A percentile compares a stretch with the other conserved stretches of the same genome.
Evolutionary conservation across 2,329 filamentous ascomycete species (phyloP).

Genomic region (Ascochyta rabiei): DNA sequence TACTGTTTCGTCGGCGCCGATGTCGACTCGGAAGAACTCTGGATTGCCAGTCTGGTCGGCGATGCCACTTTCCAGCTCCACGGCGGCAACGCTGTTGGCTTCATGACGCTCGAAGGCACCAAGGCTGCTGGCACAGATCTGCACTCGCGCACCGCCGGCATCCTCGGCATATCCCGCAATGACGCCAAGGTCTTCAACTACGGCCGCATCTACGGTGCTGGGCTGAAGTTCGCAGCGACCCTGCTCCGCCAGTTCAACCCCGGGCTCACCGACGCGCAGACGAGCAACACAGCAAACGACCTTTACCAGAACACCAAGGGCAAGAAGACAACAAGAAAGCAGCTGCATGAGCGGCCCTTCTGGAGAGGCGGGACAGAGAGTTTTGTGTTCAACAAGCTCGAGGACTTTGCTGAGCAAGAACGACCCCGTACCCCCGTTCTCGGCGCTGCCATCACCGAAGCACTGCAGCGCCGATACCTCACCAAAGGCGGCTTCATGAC

Average conservation of each 20-base stretch:
- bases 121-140: conserved; percentile 93
- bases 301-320: conserved; percentile 93
- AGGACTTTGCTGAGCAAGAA: conserved; percentile 97
- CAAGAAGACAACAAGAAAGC: conserved; percentile 76
- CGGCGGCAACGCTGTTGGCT: conserved; percentile 95
- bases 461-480: conserved; percentile 85
- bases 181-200: conserved; percentile 99
- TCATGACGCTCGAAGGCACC: conserved; percentile 97
- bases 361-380: conserved; percentile 97
- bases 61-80: conserved; percentile 95
- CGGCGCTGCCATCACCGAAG: conserved; percentile 94
- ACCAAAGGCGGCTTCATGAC: conserved; percentile 92
- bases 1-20: conserved; percentile 96
- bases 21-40: conserved; percentile 95
- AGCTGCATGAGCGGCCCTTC: conserved; percentile 75
- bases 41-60: conserved; percentile 95
- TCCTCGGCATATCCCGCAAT: conserved; percentile 91
- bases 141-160: conserved; percentile 90
- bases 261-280: conserved; percentile 77
- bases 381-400: conserved; percentile 96
- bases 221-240: conserved; percentile 88
- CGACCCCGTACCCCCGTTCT: conserved; percentile 87
- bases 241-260: conserved; percentile 94
- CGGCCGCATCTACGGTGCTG: conserved; percentile 97
- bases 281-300: conserved; percentile 74